Conservation (phyloP, 2,329 filamentous ascomycete species). For the Cercospora janseana region DNA sequence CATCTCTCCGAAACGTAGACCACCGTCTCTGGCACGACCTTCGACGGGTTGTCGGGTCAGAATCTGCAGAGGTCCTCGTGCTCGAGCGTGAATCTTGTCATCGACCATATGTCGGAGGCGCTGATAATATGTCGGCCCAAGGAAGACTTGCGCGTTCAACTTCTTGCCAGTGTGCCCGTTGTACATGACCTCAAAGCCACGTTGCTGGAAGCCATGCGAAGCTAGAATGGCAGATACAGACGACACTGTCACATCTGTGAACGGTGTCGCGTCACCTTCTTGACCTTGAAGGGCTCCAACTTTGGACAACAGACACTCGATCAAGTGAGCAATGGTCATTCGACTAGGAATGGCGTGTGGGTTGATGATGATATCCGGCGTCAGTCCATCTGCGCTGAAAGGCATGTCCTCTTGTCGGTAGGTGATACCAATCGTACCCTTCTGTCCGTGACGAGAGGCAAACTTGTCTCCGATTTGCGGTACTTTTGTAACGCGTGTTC, state of each 20-base stretch:
- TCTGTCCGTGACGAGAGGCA: constrained; percentile 97
- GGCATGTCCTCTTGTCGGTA: constrained; percentile 99
- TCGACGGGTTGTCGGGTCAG: constrained; percentile 96
- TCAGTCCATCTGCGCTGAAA: constrained; percentile 86
- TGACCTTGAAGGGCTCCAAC: constrained; percentile 89
- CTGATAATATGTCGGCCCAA: constrained; percentile 98
- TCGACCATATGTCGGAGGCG: constrained; percentile 99
- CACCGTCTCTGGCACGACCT: constrained; percentile 95
- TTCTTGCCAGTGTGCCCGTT: constrained; percentile 96
- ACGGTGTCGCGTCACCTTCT: constrained; percentile 96
- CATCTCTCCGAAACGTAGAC: constrained; percentile 99
- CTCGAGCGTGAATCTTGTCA: constrained; percentile 99
- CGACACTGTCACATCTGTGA: constrained; percentile 96
- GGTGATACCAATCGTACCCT: constrained; percentile 98
- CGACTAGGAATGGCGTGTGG: constrained; percentile 98
- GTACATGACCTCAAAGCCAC: constrained; percentile 98
- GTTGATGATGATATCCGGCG: constrained; percentile 97
- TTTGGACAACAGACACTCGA: constrained; percentile 96
- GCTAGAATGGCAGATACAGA: constrained; percentile 83
- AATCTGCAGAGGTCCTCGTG: constrained; percentile 93
- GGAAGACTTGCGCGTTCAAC: constrained; percentile 89
- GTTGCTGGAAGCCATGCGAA: constrained; percentile 90
- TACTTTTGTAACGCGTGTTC: constrained; percentile 94
- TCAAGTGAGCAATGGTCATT: constrained; percentile 99
- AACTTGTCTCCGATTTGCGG: constrained; percentile 99